A percentile compares a stretch with the other conserved stretches of the same genome.
phyloP scores from a whole-genome alignment of 805 yeast species.

The Middelhovenomyces tepae region DNA sequence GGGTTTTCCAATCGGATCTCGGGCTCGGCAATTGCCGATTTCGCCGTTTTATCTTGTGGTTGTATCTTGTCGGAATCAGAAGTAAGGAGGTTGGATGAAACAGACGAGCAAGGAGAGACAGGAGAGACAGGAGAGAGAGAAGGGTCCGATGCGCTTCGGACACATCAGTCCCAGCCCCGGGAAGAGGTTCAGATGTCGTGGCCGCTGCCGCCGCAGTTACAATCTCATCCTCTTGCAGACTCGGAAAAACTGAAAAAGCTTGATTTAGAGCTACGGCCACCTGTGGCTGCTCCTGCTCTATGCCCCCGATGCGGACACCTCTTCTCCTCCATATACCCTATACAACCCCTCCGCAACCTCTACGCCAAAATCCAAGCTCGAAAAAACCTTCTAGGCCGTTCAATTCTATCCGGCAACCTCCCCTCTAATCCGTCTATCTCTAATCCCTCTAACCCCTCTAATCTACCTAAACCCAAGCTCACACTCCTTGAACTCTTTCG shows the following conservation, averaged over 20 bases:
- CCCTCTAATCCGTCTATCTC: too few species aligned
- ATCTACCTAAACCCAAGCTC: too few species aligned
- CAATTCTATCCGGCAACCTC: slow-evolving; percentile 1
- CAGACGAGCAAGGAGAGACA: slow-evolving; percentile 7
- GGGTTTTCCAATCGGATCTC: too few species aligned
- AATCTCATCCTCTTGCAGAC: too few species aligned
- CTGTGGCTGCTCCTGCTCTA: neutral
- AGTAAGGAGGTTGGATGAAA: too few species aligned
- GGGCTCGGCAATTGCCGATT: slow-evolving; percentile 8
- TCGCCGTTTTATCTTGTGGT: slow-evolving; percentile 13
- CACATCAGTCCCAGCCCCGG: too few species aligned
- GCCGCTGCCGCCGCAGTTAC: too few species aligned
- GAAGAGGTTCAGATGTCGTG: too few species aligned
- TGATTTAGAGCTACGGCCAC: neutral
- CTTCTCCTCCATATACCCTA: neutral
- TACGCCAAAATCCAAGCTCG: neutral
- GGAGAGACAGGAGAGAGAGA: slow-evolving; percentile 7
- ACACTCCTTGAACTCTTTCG: too few species aligned
- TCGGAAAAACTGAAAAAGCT: too few species aligned
- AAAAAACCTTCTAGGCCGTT: slow-evolving; percentile 1
- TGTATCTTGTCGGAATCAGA: slow-evolving; percentile 12
- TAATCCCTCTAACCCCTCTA: too few species aligned
- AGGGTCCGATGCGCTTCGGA: slow-evolving; percentile 6
- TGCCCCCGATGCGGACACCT: slow-evolving; percentile 2
- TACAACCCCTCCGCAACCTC: neutral